These are phyloP conservation scores for Candida adriatica DNA, from an alignment of 805 yeast genomes.

Conservation along the genomic window DNA sequence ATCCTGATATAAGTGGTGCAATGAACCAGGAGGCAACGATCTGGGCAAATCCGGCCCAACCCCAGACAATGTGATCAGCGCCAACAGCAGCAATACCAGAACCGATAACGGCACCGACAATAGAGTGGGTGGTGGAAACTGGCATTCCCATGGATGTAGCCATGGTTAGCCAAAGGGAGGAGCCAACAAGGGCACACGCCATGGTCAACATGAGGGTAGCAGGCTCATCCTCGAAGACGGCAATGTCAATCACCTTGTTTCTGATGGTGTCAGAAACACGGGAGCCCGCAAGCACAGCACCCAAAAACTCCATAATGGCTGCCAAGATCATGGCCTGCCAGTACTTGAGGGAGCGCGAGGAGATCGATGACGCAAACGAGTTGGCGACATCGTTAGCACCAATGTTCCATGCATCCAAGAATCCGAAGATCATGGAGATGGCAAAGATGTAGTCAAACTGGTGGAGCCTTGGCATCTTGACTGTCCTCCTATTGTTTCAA, in stretches of 20 bases:
- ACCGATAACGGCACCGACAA: conserved; percentile 72
- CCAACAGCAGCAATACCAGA: conserved; percentile 71
- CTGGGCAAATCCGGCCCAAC: conserved; percentile 67
- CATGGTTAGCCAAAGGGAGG: conserved; percentile 60
- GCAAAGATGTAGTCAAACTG: conserved; percentile 67
- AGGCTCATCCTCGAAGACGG: conserved; percentile 45
- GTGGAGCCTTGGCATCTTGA: conserved; percentile 11
- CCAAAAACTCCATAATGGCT: conserved; percentile 64
- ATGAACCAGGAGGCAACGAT: conserved; percentile 77
- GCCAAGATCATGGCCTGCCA: conserved; percentile 75
- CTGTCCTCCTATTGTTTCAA: no score
- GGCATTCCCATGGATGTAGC: conserved; percentile 69
- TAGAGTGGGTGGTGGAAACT: conserved; percentile 77
- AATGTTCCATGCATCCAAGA: conserved; percentile 71
- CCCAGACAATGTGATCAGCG: conserved; percentile 56
- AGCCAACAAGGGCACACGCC: conserved; percentile 71
- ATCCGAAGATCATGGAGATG: conserved; percentile 61
- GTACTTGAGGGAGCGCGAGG: conserved; percentile 60
- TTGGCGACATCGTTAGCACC: conserved; percentile 85
- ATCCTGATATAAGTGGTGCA: conserved; percentile 67
- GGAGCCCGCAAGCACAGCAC: conserved; percentile 68
- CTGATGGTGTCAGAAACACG: conserved; percentile 70
- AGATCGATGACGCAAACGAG: conserved; percentile 71
- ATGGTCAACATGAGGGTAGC: conserved; percentile 69
- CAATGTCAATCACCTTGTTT: conserved; percentile 51